Evolutionary conservation across 2,329 filamentous ascomycete genomes (phyloP).

Genomic region (Mariannaea sp.): DNA sequence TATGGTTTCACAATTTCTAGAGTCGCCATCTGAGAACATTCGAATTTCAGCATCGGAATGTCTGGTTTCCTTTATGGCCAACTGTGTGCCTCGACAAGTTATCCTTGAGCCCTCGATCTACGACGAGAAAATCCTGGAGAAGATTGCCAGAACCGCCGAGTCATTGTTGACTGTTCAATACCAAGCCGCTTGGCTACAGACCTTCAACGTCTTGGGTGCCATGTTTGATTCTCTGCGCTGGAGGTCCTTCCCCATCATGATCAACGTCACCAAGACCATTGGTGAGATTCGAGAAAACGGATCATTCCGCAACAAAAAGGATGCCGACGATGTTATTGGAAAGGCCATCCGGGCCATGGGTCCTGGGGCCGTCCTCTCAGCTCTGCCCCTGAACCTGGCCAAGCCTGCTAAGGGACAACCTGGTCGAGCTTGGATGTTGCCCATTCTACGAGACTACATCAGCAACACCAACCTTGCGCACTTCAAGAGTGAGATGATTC

Average conservation of each 20-base stretch:
- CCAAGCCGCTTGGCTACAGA: constrained; percentile 92
- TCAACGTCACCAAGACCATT: constrained; percentile 75
- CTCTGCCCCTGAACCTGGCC: constrained; percentile 84
- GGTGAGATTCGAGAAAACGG: constrained; percentile 88
- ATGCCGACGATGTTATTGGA: constrained; percentile 88
- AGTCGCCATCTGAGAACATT: constrained; percentile 89
- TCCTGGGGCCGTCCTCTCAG: constrained; percentile 78
- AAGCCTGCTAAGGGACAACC: constrained; percentile 77
- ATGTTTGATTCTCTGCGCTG: constrained; percentile 88
- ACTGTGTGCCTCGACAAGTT: constrained; percentile 82
- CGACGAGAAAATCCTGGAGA: constrained; percentile 87
- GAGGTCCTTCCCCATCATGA: constrained; percentile 79
- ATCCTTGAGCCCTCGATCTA: constrained; percentile 88
- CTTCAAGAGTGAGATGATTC: constrained; percentile 85
- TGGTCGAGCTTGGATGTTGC: constrained; percentile 92
- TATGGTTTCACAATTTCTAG: constrained; percentile 79
- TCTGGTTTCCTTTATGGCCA: constrained; percentile 88
- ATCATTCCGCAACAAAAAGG: constrained; percentile 90
- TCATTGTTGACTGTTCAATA: constrained; percentile 86
- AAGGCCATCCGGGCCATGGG: constrained; percentile 90
- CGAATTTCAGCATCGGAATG: constrained; percentile 94
- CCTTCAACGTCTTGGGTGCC: constrained; percentile 84
- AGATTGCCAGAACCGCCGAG: constrained; percentile 73
- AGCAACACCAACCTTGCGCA: constrained; percentile 86
- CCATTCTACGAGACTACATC: constrained; percentile 85